Evolutionary conservation across 2,329 filamentous ascomycete species (phyloP).

Genomic region (Emergomyces pasteurianus): DNA sequence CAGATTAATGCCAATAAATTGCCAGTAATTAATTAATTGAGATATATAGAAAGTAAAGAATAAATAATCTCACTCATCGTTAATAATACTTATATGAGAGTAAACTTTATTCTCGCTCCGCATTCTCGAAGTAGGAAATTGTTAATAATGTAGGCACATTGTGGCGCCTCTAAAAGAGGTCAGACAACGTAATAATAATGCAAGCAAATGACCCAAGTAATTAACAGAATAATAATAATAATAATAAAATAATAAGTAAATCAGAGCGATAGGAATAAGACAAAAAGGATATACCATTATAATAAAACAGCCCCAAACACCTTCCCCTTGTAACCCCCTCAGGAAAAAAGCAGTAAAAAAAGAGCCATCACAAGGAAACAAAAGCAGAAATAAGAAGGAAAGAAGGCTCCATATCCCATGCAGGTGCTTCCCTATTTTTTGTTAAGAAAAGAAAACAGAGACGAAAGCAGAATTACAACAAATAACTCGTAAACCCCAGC

Average conservation of each 20-base stretch:
- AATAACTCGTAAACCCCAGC: background rate
- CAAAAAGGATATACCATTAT: too few relatives aligned
- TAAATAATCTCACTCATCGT: background rate
- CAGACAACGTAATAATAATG: too few relatives aligned
- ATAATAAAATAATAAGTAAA: background rate
- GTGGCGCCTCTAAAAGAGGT: too few relatives aligned
- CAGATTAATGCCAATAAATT: too few relatives aligned
- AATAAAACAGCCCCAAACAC: background rate
- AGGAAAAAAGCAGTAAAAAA: background rate
- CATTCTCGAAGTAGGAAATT: too few relatives aligned
- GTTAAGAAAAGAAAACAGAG: background rate
- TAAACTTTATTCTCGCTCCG: too few relatives aligned
- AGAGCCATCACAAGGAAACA: background rate
- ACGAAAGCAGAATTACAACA: background rate
- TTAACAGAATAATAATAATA: background rate
- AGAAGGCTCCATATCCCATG: background rate
- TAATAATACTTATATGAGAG: too few relatives aligned
- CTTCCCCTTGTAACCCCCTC: background rate
- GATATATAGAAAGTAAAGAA: background rate
- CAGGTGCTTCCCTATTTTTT: background rate
- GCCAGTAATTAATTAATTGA: background rate
- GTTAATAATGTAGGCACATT: too few relatives aligned
- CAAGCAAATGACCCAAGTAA: background rate
- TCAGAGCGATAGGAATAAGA: background rate
- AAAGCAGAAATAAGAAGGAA: background rate